These are phyloP conservation scores for Volvariella surrecta DNA, from an alignment of 1,284 basidiomycete genomes.

Conservation along the genomic window DNA sequence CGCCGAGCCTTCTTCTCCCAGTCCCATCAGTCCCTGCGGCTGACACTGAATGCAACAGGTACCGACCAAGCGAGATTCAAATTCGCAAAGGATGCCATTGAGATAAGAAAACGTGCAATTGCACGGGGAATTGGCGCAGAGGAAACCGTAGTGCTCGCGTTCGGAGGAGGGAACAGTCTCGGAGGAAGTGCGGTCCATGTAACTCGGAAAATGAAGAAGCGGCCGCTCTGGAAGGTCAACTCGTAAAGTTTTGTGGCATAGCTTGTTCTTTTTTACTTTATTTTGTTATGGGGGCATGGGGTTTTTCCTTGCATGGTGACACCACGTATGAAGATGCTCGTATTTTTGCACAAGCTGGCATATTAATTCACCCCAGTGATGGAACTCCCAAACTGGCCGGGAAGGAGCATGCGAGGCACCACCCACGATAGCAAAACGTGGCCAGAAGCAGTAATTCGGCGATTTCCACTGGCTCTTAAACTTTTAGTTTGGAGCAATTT, in stretches of 20 bases:
- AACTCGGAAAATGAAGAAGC: constrained; percentile 77
- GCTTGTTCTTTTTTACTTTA: too few relatives aligned
- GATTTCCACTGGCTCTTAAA: constrained; percentile 25
- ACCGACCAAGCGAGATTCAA: constrained; percentile 81
- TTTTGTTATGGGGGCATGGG: too few relatives aligned
- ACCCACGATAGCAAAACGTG: constrained; percentile 14
- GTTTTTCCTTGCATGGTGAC: too few relatives aligned
- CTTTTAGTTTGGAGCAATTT: constrained; percentile 28
- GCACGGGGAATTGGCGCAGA: constrained; percentile 55
- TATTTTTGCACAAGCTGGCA: too few relatives aligned
- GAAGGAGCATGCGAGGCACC: too few relatives aligned
- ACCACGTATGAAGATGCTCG: too few relatives aligned
- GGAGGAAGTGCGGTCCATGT: constrained; percentile 75
- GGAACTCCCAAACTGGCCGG: too few relatives aligned
- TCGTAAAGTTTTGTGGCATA: constrained; percentile 28
- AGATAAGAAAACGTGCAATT: constrained; percentile 63
- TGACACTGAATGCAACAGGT: constrained; percentile 30
- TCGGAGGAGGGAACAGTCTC: constrained; percentile 53
- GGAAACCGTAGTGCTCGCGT: constrained; percentile 82
- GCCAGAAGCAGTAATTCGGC: constrained; percentile 22
- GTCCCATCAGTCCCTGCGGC: constrained; percentile 1
- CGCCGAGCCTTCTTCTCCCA: constrained; percentile 1
- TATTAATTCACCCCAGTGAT: too few relatives aligned
- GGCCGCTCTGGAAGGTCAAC: constrained; percentile 82
- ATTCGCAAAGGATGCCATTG: constrained; percentile 84